phyloP scores from a whole-genome alignment of 352 stramenopile species.

The Globisporangium irregulare region DNA sequence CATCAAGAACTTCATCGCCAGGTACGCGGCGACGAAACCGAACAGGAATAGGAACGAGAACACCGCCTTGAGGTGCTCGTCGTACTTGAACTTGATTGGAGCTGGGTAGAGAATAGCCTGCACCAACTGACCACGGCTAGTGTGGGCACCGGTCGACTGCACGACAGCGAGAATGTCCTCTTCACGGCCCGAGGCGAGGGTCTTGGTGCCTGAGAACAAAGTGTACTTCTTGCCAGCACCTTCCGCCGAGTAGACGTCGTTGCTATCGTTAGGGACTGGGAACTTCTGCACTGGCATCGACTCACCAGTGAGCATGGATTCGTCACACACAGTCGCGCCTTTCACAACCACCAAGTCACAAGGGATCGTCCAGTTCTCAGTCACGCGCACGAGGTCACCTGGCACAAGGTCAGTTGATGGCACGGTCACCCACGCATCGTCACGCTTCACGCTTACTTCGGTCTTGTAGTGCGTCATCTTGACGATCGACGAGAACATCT shows the following conservation, averaged over 20 bases:
- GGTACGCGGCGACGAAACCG: constrained; percentile 64
- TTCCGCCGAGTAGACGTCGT: constrained; percentile 48
- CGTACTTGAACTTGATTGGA: constrained; percentile 90
- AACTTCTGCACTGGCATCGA: constrained; percentile 89
- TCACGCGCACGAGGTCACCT: constrained; percentile 63
- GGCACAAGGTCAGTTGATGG: constrained; percentile 53
- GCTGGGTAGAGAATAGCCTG: constrained; percentile 84
- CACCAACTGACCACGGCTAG: constrained; percentile 80
- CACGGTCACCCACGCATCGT: constrained; percentile 45
- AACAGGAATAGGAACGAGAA: constrained; percentile 79
- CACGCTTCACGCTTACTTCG: constrained; percentile 64
- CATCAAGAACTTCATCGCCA: constrained; percentile 75
- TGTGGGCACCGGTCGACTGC: constrained; percentile 79
- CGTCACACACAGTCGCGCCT: constrained; percentile 64
- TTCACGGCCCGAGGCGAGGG: constrained; percentile 60
- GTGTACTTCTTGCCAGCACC: constrained; percentile 82
- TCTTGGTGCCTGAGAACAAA: constrained; percentile 82
- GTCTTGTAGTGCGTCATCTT: constrained; percentile 65
- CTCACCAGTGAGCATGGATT: constrained; percentile 76
- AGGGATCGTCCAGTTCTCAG: constrained; percentile 66
- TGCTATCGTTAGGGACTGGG: constrained; percentile 45
- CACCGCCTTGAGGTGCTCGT: constrained; percentile 85
- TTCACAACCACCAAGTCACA: constrained; percentile 73
- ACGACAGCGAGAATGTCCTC: constrained; percentile 78
- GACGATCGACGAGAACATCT: constrained; percentile 49